A percentile compares a stretch with the other conserved stretches of the same genome.
These are phyloP conservation scores for Tephrocybe sp. DNA, from an alignment of 768 basidiomycete species.

Conservation along the genomic window DNA sequence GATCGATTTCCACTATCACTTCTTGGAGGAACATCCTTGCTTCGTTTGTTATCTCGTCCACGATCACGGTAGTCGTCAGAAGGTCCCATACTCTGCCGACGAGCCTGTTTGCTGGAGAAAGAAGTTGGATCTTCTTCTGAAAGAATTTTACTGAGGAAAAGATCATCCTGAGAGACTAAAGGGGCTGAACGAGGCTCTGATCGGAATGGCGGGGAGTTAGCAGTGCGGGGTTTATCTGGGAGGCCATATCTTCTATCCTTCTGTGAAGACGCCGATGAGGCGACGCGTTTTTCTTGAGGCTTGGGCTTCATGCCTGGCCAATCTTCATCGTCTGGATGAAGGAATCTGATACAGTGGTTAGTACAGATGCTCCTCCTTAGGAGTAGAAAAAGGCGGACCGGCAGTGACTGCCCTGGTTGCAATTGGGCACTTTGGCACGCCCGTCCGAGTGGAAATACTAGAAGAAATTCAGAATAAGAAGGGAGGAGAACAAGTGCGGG, in stretches of 20 bases:
- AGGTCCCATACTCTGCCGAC: slow-evolving; percentile 4
- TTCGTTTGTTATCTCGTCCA: slow-evolving; percentile 12
- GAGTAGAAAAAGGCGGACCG: slow-evolving; percentile 35
- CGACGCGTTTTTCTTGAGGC: slow-evolving; percentile 14
- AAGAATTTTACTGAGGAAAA: slow-evolving; percentile 35
- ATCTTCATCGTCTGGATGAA: slow-evolving; percentile 49
- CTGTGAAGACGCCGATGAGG: slow-evolving; percentile 2
- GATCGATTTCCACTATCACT: slow-evolving; percentile 10
- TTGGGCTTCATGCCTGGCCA: slow-evolving; percentile 33
- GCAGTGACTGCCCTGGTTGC: slow-evolving; percentile 48
- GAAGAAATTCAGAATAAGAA: not conserved
- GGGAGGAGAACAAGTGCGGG: not conserved
- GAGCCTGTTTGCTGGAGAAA: not conserved
- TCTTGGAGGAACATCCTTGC: slow-evolving; percentile 1
- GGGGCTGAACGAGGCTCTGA: slow-evolving; percentile 32
- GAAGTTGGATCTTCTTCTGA: slow-evolving; percentile 21
- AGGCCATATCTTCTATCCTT: slow-evolving; percentile 4
- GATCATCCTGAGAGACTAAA: slow-evolving; percentile 42
- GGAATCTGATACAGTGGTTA: slow-evolving; percentile 33
- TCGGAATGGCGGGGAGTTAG: slow-evolving; percentile 9
- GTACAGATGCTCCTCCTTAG: not conserved
- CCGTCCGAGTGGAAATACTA: slow-evolving; percentile 52
- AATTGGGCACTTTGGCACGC: slow-evolving; percentile 39
- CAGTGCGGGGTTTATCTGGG: slow-evolving; percentile 3
- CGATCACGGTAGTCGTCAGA: slow-evolving; percentile 10